phyloP scores from a whole-genome alignment of 2,329 filamentous ascomycete species.

The Nemania sp. region DNA sequence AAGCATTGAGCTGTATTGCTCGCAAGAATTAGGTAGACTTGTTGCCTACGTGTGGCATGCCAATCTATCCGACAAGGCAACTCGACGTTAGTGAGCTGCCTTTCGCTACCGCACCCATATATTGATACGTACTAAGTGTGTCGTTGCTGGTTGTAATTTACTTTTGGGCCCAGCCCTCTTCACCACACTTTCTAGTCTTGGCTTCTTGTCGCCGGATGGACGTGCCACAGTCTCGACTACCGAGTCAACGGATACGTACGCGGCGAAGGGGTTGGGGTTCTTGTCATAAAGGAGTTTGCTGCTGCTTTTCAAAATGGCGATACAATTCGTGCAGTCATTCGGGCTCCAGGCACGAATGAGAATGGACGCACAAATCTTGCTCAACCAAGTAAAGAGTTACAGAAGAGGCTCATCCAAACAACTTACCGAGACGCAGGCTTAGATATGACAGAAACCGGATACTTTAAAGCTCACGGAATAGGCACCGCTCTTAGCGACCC shows the following conservation, averaged over 20 bases:
- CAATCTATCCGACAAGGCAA: no score
- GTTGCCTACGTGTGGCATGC: no score
- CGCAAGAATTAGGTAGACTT: no score
- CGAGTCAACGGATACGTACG: conserved; percentile 5
- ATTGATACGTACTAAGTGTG: no score
- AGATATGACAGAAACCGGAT: conserved; percentile 46
- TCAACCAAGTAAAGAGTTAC: conserved; percentile 58
- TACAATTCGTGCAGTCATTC: conserved; percentile 55
- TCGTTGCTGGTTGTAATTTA: no score
- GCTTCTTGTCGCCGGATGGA: neutral
- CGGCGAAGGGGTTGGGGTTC: neutral
- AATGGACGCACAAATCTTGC: conserved; percentile 52
- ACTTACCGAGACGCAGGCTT: conserved; percentile 49
- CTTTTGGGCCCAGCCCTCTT: no score
- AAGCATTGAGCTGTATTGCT: no score
- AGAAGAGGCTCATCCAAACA: conserved; percentile 54
- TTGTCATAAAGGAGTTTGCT: neutral
- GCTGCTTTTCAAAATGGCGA: conserved; percentile 52
- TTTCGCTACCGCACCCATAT: no score
- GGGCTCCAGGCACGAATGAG: conserved; percentile 53
- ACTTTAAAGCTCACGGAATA: conserved; percentile 48
- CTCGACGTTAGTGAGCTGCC: no score
- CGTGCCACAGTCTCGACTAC: neutral
- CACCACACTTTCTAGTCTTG: neutral
- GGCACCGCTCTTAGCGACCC: conserved; percentile 37